Evolutionary conservation across 2,329 filamentous ascomycete species (phyloP), one percentile per base, ranked within the genome.

Genomic region (Decorospora gaudefroyi): DNA sequence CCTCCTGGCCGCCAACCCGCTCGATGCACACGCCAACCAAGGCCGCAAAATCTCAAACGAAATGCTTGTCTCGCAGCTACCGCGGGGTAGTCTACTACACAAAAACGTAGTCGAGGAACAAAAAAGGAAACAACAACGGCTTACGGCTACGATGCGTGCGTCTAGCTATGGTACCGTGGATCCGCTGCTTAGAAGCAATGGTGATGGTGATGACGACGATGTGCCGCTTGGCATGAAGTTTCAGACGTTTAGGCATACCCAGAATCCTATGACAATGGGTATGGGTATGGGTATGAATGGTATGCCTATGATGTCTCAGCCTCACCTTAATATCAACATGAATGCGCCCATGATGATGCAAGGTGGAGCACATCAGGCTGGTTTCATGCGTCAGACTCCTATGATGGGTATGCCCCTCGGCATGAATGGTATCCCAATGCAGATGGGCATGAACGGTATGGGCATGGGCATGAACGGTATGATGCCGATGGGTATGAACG

Each of bases 1-100:
- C 53, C 73, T 88, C 4, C 76, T 86, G 7, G 72, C 78, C 46
- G 74, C 76, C 2, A 78, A 82, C 55, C 81, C 81, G 4, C 65
- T 69, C 19, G 63, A 67, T 43, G 53, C 59, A 3, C 57, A 57
- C 42, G n/a, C n/a, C n/a, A 55, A 68, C 45, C 59, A 59, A 35
- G 62, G 68, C 2, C 62, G 66, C 51, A 70, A 67, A 46, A 61
- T 71, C 1, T 67, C 62, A 8, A 65, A 70, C 42, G 64, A 71
- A 35, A 49, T 55, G 31, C 53, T 72, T 9, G 28, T 68, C 17
- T 61, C 63, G 2, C 55, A 65, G 13, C 61, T 72, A 4, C 65
- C 70, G 0, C 62, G 60, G 21, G 72, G 72, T 19, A 74, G 70
- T 12, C 63, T 77, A 6, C 66, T 77, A 6, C 69, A 71, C 31